These are phyloP conservation scores for Fomitopsis serialis DNA, from an alignment of 768 basidiomycete genomes.

Conservation along the genomic window DNA sequence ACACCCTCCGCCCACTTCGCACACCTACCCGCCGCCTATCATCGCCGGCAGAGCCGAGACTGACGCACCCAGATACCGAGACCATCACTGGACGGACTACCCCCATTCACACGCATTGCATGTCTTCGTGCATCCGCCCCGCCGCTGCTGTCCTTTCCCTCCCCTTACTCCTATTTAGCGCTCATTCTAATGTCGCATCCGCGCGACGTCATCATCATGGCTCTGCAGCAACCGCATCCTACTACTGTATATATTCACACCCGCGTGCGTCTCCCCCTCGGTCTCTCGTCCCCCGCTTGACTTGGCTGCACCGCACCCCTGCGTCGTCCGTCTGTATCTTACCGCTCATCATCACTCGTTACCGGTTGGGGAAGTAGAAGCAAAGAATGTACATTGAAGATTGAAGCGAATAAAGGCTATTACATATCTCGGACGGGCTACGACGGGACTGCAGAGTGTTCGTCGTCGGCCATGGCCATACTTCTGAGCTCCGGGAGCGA, in stretches of 20 bases:
- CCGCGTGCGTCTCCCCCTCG: conserved; percentile 5
- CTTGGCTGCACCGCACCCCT: conserved; percentile 2
- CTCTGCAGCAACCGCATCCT: background rate
- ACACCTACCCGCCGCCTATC: conserved; percentile 1
- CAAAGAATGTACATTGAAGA: conserved; percentile 9
- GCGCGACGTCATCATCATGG: background rate
- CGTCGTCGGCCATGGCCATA: no score
- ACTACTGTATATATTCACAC: conserved; percentile 10
- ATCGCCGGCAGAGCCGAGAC: conserved; percentile 10
- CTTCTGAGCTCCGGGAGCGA: no score
- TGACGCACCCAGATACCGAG: conserved; percentile 16
- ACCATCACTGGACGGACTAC: conserved; percentile 5
- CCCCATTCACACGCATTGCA: background rate
- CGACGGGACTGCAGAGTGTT: background rate
- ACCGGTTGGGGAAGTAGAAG: conserved; percentile 2
- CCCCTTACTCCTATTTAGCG: background rate
- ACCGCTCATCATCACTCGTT: conserved; percentile 6
- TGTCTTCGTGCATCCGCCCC: background rate
- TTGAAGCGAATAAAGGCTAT: background rate
- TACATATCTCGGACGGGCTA: background rate
- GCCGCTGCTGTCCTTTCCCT: background rate
- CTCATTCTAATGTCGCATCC: background rate
- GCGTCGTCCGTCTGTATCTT: conserved; percentile 7
- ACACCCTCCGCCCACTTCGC: conserved; percentile 3
- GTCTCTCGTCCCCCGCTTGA: conserved; percentile 2